Conservation (phyloP, 331 rosid species). For the Quercus lobata region DNA sequence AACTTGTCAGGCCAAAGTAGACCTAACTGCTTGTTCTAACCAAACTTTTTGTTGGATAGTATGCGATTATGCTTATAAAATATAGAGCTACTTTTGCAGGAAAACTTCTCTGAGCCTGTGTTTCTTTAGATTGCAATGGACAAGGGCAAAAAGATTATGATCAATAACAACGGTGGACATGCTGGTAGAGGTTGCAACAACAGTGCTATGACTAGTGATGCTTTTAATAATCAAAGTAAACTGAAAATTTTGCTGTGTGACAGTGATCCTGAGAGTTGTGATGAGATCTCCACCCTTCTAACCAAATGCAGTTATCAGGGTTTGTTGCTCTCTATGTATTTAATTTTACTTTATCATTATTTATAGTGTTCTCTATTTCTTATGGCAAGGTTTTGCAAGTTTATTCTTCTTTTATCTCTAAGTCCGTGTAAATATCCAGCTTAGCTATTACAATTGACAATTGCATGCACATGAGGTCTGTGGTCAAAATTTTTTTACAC, state of each 20-base stretch:
- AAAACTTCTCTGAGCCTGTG: not conserved
- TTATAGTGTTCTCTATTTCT: not conserved
- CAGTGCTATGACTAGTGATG: not conserved
- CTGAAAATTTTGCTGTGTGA: slow-evolving; percentile 18
- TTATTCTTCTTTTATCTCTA: no score
- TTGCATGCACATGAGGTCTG: no score
- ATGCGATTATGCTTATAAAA: not conserved
- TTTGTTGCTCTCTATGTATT: not conserved
- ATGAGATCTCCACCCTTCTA: slow-evolving; percentile 11
- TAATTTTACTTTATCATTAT: not conserved
- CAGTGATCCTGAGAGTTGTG: slow-evolving; percentile 10
- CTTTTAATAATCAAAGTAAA: not conserved
- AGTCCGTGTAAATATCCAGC: no score
- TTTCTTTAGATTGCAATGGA: not conserved
- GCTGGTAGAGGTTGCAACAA: not conserved
- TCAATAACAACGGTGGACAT: not conserved
- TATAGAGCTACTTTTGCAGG: not conserved
- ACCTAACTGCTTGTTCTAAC: not conserved
- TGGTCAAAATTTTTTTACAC: no score
- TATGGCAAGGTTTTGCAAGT: no score
- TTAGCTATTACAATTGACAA: not conserved
- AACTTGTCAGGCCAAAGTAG: no score
- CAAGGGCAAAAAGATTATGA: slow-evolving; percentile 1
- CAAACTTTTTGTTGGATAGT: not conserved
- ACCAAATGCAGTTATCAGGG: slow-evolving; percentile 17